Evolutionary conservation across 225 moss, liverwort and hornwort genomes (phyloP).

Genomic region (Polytrichum formosum): DNA sequence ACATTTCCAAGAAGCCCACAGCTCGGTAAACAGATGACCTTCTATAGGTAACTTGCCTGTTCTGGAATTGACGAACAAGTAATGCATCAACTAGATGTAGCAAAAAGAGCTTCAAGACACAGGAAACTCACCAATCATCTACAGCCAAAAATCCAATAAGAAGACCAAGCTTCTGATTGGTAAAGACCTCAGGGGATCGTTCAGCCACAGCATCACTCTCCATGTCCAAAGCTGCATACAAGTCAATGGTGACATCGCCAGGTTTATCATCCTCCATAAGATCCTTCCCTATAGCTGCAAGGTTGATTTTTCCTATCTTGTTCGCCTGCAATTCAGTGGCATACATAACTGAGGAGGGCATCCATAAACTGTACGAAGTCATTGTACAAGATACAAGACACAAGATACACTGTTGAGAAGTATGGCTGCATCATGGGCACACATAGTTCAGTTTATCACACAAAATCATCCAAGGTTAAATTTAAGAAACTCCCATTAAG

Average conservation of each 20-base stretch:
- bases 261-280: constrained; percentile 99
- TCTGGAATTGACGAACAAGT: neutral
- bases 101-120: neutral
- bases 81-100: neutral
- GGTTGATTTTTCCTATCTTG: constrained; percentile 98
- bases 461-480: no score
- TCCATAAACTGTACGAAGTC: neutral
- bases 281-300: constrained; percentile 96
- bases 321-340: constrained; percentile 67
- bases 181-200: constrained; percentile 73
- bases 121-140: constrained; percentile 77
- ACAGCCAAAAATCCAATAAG: constrained; percentile 85
- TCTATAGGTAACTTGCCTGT: no score
- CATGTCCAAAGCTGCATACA: constrained; percentile 96
- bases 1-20: no score
- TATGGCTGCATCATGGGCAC: no score
- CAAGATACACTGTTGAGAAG: no score
- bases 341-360: neutral
- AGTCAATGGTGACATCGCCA: constrained; percentile 95
- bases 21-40: no score
- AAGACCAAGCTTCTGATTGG: constrained; percentile 96
- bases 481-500: no score
- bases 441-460: no score
- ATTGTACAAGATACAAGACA: neutral
- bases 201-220: constrained; percentile 83